Evolutionary conservation across 345 rosid species (phyloP), one percentile per base, ranked within the genome.

Genomic region (Gossypium mustelinum): DNA sequence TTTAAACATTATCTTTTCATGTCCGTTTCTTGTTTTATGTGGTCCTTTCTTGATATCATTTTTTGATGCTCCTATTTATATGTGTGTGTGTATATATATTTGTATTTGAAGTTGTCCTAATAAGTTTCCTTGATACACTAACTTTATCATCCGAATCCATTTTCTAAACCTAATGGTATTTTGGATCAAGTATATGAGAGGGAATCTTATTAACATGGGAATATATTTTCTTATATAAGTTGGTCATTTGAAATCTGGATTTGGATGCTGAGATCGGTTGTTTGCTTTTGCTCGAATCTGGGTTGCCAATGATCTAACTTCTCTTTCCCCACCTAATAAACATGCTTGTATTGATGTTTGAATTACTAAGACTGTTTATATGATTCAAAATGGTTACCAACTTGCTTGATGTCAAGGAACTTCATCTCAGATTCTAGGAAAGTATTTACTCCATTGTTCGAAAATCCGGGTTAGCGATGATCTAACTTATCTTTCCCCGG

Each of bases 31-130:
- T 71, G 73, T 41, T 34, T 54, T 25, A 70, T 77, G 83, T 79
- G 87, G 84, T 86, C 89, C 89, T 78, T 17, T 68, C 41, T 79
- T 12, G 76, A 78, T 78, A 52, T 70, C 58, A 24, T 70, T 77
- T 54, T 18, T 7, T 12, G n/a, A 79, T 80, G 87, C 83, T 77
- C 80, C 83, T 79, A 9, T 51, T 57, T 17, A 10, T 45, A 25
- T 25, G 16, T 10, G 41, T 34, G 1, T 4, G 41, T 34, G 1
- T 29, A 29, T 34, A 5, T 34, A 34, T 34, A 34, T 34, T 34
- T 34, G 6, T 34, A 34, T 69, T 51, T 25, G 44, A 27, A 16
- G 58, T 68, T 17, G 24, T 27, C 77, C 34, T 43, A 20, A 50
- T 22, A 59, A 72, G 68, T 76, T 60, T 76, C 48, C 56, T 6